Percentiles rank a stretch among this genome's conserved stretches.
These are phyloP conservation scores for Luffa acutangula DNA, from an alignment of 306 rosid genomes.

Conservation along the genomic window DNA sequence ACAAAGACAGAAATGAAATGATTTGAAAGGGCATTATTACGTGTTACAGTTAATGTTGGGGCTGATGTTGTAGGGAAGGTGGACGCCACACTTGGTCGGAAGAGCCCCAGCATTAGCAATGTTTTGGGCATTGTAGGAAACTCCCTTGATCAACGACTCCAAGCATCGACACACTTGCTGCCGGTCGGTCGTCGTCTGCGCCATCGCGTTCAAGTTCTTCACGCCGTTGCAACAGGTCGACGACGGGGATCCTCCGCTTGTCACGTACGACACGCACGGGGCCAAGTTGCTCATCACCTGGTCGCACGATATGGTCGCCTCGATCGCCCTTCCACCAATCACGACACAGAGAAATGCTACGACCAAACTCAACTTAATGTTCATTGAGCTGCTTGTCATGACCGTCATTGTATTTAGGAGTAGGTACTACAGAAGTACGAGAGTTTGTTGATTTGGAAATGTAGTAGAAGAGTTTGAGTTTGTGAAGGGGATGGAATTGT, in stretches of 20 bases:
- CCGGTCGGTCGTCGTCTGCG: conserved; percentile 24
- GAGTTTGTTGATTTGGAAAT: too few relatives aligned
- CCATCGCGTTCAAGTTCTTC: background rate
- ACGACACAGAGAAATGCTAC: background rate
- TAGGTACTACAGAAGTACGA: too few relatives aligned
- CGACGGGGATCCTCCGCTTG: background rate
- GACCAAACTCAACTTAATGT: background rate
- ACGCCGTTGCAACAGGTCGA: conserved; percentile 15
- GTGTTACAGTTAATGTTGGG: conserved; percentile 33
- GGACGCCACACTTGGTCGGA: conserved; percentile 30
- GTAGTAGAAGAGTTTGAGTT: background rate
- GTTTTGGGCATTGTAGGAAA: background rate
- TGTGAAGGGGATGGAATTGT: background rate
- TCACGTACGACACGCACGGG: conserved; percentile 18
- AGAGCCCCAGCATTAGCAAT: conserved; percentile 5
- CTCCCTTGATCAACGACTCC: conserved; percentile 9
- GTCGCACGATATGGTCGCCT: background rate
- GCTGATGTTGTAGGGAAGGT: conserved; percentile 62
- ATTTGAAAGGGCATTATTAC: background rate
- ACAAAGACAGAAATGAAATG: too few relatives aligned
- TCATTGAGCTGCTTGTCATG: background rate
- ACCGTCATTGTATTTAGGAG: too few relatives aligned
- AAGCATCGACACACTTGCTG: conserved; percentile 32
- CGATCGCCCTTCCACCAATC: background rate
- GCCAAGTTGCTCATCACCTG: background rate